Conservation (phyloP, 192 early-diverging fungal species). For the Gorgonomyces haynaldii region DNA sequence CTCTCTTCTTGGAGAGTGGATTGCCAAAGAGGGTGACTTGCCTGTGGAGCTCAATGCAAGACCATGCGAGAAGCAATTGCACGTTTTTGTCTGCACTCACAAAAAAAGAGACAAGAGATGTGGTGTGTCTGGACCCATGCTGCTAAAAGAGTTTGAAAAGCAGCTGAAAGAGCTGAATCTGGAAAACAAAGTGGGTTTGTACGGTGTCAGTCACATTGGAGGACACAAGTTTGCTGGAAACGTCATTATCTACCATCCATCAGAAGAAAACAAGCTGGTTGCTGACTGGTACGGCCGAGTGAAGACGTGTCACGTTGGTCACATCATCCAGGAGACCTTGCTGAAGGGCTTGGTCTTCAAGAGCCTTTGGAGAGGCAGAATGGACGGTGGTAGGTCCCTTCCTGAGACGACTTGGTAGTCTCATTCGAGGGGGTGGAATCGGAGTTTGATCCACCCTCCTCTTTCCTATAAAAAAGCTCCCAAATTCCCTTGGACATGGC, state of each 20-base stretch:
- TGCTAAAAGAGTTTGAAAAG: slow-evolving; percentile 41
- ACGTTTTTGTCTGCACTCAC: slow-evolving; percentile 52
- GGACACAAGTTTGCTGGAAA: slow-evolving; percentile 64
- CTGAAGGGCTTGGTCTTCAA: slow-evolving; percentile 29
- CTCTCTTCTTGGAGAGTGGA: neutral
- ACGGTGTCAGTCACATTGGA: slow-evolving; percentile 40
- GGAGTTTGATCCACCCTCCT: neutral
- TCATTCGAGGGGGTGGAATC: neutral
- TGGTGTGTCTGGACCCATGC: slow-evolving; percentile 46
- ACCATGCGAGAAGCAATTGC: slow-evolving; percentile 16
- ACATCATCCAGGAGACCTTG: slow-evolving; percentile 25
- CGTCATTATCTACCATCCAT: slow-evolving; percentile 36
- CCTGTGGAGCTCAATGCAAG: neutral
- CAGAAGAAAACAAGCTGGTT: slow-evolving; percentile 8
- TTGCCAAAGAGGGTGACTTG: neutral
- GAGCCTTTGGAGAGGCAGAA: slow-evolving; percentile 29
- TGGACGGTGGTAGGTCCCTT: slow-evolving; percentile 8
- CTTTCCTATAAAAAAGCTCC: neutral
- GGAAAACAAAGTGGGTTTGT: slow-evolving; percentile 25
- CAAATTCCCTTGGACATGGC: neutral
- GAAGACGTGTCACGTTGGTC: slow-evolving; percentile 29
- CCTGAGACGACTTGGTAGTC: neutral
- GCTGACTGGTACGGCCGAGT: slow-evolving; percentile 44
- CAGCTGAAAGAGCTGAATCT: slow-evolving; percentile 19
- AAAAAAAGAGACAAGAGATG: slow-evolving; percentile 53